Evolutionary conservation across 1,139 yeast genomes (phyloP), one percentile per base, ranked within the genome.

Genomic region (Saccharomycopsis hybrid): DNA sequence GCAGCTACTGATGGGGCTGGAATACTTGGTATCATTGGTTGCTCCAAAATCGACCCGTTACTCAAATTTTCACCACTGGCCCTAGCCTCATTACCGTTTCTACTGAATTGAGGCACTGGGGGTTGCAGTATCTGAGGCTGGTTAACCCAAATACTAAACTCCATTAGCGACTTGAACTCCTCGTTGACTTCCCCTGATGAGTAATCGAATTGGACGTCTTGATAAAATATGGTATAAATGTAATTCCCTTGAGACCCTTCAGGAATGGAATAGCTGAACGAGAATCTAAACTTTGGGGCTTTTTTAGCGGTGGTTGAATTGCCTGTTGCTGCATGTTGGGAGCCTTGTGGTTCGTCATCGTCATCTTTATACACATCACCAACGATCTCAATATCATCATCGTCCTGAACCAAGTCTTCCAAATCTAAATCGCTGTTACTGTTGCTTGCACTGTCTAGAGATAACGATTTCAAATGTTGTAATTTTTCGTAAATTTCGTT

Each of bases 321-420:
- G 9, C 36, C 41, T 13, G 35, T 28, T 41, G 7, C 33, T 28
- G 33, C n/a, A 11, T 9, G 24, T 7, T 7, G 9, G 9, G 9
- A 5, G 24, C 24, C 24, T 13, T 36, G 18, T 5, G 5, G 24
- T 11, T 29, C 44, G 11, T 42, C 47, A n/a, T 50, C 52, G 41
- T 48, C 48, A 43, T 52, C 55, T 18, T 38, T 47, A 44, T 50
- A 52, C 3, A 52, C 55, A 39, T 52, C 55, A 25, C 55, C 55
- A 24, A 52, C 43, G 18, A 50, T 38, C 18, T 47, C 49, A n/a
- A 52, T 44, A 43, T 48, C 51, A 30, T 27, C 30, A n/a, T 46
- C 44, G 33, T 18, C 24, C 18, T 50, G 48, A 30, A 43, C 9
- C 7, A 24, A 37, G 3, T 37, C 46, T 4, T 44, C 48, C 2